Conservation (phyloP, 1,284 basidiomycete genomes). For the Cryptococcus hybrid region DNA sequence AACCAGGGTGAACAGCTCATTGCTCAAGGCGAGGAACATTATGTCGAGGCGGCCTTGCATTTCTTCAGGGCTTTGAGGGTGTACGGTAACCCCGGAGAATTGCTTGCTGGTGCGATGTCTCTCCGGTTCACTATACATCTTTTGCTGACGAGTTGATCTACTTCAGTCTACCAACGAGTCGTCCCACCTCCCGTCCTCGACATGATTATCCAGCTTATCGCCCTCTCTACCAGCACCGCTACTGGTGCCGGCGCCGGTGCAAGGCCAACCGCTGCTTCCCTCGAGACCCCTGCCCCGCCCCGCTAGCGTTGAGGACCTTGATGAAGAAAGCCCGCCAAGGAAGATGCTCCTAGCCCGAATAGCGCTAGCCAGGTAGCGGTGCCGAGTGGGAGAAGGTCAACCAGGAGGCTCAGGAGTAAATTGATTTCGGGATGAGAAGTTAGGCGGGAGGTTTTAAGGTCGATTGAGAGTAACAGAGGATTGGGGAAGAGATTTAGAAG, state of each 20-base stretch:
- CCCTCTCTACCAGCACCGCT: constrained; percentile 10
- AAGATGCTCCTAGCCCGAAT: constrained; percentile 16
- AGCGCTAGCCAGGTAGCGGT: constrained; percentile 22
- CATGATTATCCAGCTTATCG: constrained; percentile 77
- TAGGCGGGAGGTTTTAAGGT: background rate
- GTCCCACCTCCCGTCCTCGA: constrained; percentile 83
- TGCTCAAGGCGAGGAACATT: constrained; percentile 68
- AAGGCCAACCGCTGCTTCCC: constrained; percentile 1
- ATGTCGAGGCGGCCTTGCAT: constrained; percentile 76
- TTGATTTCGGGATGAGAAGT: background rate
- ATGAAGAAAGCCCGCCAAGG: constrained; percentile 2
- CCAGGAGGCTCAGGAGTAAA: constrained; percentile 7
- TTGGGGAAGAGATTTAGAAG: no score
- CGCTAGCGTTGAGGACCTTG: constrained; percentile 30
- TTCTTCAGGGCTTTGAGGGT: constrained; percentile 94
- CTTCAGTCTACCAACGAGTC: constrained; percentile 78
- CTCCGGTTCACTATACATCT: background rate
- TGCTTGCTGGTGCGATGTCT: constrained; percentile 62
- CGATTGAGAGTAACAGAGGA: no score
- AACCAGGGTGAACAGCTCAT: constrained; percentile 82
- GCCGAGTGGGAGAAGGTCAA: constrained; percentile 31
- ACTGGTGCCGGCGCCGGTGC: constrained; percentile 9
- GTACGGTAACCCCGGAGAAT: constrained; percentile 88
- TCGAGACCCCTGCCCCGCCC: constrained; percentile 7
- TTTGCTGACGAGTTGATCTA: constrained; percentile 18